Evolutionary conservation across 208 protist genomes (phyloP).

Genomic region (Acanthamoeba royreba): DNA sequence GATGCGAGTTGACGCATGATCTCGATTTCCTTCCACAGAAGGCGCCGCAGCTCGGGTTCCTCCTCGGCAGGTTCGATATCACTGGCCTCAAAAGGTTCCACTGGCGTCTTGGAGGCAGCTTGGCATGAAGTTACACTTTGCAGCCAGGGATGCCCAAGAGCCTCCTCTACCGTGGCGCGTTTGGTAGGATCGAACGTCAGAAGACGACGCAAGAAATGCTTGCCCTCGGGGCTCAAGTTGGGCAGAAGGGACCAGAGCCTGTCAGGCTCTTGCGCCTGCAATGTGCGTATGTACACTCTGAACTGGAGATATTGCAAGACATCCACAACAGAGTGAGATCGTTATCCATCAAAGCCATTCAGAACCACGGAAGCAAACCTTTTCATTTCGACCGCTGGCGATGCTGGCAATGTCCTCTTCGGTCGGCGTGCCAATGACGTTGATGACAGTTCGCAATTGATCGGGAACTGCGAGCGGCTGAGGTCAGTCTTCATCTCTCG

Average conservation of each 20-base stretch:
- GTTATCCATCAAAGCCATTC: too few relatives aligned
- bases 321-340: not conserved
- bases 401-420: conserved; percentile 85
- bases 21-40: not conserved
- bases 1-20: too few relatives aligned
- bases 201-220: conserved; percentile 88
- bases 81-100: not conserved
- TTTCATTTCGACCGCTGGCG: not conserved
- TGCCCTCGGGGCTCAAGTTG: conserved; percentile 13
- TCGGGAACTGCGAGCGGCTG: conserved; percentile 40
- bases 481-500: not conserved
- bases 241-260: not conserved
- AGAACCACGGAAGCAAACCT: too few relatives aligned
- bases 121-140: not conserved
- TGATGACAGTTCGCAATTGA: conserved; percentile 62
- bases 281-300: not conserved
- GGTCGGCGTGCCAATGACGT: conserved; percentile 72
- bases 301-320: not conserved
- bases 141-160: conserved; percentile 87
- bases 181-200: conserved; percentile 90
- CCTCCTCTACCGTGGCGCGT: conserved; percentile 91
- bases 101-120: too few relatives aligned
- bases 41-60: not conserved
- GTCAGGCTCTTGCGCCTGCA: not conserved
- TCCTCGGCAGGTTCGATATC: not conserved